These are phyloP conservation scores for Lagenaria siceraria DNA, from an alignment of 306 rosid genomes.

Conservation along the genomic window DNA sequence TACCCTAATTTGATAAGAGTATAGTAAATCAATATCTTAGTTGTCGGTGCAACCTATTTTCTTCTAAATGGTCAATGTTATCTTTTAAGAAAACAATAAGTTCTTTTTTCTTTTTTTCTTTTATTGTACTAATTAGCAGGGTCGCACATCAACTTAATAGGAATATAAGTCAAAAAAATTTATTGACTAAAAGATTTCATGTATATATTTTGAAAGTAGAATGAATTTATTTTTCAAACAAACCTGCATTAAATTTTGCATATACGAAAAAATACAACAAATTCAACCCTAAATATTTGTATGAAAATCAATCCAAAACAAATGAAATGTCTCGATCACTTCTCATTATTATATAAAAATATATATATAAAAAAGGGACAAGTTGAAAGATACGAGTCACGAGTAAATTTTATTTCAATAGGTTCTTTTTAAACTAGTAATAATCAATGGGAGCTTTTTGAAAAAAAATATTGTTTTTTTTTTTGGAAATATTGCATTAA, in stretches of 20 bases:
- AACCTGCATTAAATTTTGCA: not conserved
- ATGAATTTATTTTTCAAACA: not conserved
- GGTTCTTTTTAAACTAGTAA: not conserved
- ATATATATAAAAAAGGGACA: not conserved
- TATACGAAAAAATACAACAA: not conserved
- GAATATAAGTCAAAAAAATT: not conserved
- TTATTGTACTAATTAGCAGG: not conserved
- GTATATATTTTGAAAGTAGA: not conserved
- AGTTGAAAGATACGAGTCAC: not conserved
- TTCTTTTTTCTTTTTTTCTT: no score
- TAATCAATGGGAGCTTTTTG: not conserved
- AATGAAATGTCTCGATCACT: not conserved
- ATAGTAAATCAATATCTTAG: not conserved
- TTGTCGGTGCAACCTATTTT: not conserved
- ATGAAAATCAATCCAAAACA: not conserved
- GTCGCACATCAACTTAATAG: not conserved
- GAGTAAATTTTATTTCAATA: not conserved
- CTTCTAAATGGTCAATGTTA: not conserved
- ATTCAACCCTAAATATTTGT: not conserved
- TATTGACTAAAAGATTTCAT: not conserved
- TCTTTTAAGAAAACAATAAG: not conserved
- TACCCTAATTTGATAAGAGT: not conserved
- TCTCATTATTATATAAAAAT: not conserved
- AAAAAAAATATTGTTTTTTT: not conserved
- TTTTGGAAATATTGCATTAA: not conserved